Evolutionary conservation across 2,329 filamentous ascomycete species (phyloP), one percentile per base, ranked within the genome.

Genomic region (Atkinsonella texensis): DNA sequence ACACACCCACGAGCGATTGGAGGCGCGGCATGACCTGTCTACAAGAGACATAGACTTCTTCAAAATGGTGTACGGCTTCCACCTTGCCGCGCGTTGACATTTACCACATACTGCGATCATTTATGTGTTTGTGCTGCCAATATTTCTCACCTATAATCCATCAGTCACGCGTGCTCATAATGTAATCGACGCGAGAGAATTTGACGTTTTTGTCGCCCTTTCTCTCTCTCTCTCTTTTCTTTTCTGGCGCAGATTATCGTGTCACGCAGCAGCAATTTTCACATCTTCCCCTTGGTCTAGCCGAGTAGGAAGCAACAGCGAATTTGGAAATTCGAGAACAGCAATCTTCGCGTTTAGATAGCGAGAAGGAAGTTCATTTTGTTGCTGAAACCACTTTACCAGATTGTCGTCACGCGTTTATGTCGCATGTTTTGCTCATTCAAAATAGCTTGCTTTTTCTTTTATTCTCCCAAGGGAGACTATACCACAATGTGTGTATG

Each of bases 401-500:
- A 38, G 35, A 38, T 38, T 38, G 15, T 38, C 15, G 35, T 12
- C 35, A 38, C 35, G 35, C 35, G 35, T 13, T 38, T 18, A 42
- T 42, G n/a, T 18, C 20, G 11, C 5, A 42, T 42, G n/a, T 18
- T 42, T 8, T 42, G 17, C 12, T 42, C 11, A n/a, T 42, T 8
- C n/a, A 13, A 17, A 42, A 42, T n/a, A 42, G n/a, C 18, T 17
- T 46, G 10, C 6, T 6, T 32, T 7, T 46, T 46, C 9, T n/a
- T 28, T 46, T n/a, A 31, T 23, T 42, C 47, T 11, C 23, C 35
- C 31, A 40, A 18, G 20, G 46, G 46, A 40, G 32, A 40, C 3
- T 48, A 48, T 39, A 40, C 33, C 33, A 39, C 46, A 32, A 23
- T 39, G 17, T 48, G 38, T 49, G 47, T 49, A 49, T 42, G 35